Evolutionary conservation across 768 basidiomycete genomes (phyloP).

Genomic region (Amanita exitialis): DNA sequence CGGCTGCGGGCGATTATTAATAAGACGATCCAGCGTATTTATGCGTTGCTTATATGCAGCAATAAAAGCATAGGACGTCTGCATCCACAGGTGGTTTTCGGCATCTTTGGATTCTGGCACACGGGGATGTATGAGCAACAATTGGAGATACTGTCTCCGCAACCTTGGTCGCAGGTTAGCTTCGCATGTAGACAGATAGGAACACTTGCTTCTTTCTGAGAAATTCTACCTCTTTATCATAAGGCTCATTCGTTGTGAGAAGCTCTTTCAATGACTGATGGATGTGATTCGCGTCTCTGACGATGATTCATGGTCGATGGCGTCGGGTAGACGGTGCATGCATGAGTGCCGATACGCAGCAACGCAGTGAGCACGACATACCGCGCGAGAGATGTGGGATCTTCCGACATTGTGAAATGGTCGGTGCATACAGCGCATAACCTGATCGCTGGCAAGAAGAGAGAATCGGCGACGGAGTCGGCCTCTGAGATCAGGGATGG

Average conservation of each 20-base stretch:
- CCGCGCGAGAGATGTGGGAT: constrained; percentile 33
- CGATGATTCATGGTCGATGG: constrained; percentile 6
- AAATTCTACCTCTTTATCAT: constrained; percentile 80
- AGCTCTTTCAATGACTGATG: constrained; percentile 68
- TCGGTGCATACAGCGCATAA: constrained; percentile 23
- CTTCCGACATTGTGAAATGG: constrained; percentile 30
- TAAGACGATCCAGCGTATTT: constrained; percentile 48
- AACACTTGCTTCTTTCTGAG: constrained; percentile 72
- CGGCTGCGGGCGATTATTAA: constrained; percentile 29
- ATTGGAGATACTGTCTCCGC: constrained; percentile 56
- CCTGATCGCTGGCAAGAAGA: constrained; percentile 9
- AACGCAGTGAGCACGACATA: constrained; percentile 15
- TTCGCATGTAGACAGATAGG: neutral
- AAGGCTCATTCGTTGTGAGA: constrained; percentile 66
- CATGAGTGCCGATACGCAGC: neutral
- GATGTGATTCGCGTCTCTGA: constrained; percentile 71
- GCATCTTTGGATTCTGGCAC: constrained; percentile 69
- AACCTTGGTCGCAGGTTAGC: constrained; percentile 26
- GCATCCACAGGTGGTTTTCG: constrained; percentile 86
- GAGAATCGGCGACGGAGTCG: neutral
- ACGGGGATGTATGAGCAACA: constrained; percentile 60
- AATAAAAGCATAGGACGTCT: constrained; percentile 83
- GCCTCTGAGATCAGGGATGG: constrained; percentile 5
- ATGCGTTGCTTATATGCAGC: constrained; percentile 73
- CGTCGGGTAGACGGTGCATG: neutral